Conservation (phyloP, 192 early-diverging fungal species). For the Coemansia sp. region DNA sequence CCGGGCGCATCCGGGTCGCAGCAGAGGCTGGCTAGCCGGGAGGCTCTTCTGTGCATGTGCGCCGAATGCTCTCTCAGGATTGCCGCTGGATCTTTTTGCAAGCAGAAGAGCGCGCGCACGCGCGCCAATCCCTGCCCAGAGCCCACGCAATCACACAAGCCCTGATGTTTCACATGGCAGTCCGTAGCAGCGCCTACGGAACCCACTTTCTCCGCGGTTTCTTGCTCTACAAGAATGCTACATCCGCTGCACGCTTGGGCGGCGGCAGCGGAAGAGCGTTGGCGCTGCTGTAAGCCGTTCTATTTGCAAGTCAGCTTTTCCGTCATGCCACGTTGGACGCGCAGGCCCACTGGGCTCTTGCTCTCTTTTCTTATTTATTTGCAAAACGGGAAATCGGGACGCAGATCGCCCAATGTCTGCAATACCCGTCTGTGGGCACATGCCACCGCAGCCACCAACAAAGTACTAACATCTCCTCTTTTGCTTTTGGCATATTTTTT, state of each 20-base stretch:
- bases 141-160: background rate
- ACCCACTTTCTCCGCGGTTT: background rate
- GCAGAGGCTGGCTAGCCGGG: slow-evolving; percentile 1
- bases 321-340: too few relatives aligned
- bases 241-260: too few relatives aligned
- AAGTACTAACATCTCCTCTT: background rate
- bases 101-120: background rate
- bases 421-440: background rate
- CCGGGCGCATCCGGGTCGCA: slow-evolving; percentile 10
- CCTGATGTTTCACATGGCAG: slow-evolving; percentile 5
- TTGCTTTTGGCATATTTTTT: background rate
- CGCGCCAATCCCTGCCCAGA: background rate
- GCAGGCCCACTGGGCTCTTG: too few relatives aligned
- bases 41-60: background rate
- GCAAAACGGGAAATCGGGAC: background rate
- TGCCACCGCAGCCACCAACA: background rate
- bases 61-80: background rate
- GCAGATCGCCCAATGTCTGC: background rate
- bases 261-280: too few relatives aligned
- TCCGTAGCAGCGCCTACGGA: background rate
- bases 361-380: too few relatives aligned
- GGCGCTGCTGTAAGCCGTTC: too few relatives aligned
- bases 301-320: too few relatives aligned
- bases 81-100: background rate
- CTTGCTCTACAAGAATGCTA: background rate